These are phyloP conservation scores for Oryza meridionalis DNA, from an alignment of 176 grass and related monocot genomes.

Conservation along the genomic window DNA sequence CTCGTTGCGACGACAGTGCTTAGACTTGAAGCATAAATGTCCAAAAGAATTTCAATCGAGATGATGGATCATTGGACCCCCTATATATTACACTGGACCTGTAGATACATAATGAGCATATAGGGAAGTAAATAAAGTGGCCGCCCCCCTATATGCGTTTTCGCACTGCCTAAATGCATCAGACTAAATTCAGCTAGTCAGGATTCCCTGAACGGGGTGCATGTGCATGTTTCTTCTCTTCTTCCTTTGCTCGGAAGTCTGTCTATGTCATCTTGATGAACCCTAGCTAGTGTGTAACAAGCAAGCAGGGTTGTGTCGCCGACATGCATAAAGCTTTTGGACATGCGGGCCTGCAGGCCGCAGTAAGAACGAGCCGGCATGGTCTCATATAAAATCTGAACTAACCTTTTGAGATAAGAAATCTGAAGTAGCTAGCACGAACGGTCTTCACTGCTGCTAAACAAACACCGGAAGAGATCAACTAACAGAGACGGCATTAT, in stretches of 20 bases:
- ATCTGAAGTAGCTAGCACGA: conserved; percentile 17
- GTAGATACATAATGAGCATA: not conserved
- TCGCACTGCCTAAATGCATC: not conserved
- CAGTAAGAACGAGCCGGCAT: conserved; percentile 1
- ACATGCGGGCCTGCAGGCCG: not conserved
- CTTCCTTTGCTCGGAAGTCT: conserved; percentile 1
- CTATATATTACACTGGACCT: not conserved
- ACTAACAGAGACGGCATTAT: not conserved
- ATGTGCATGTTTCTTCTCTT: conserved; percentile 1
- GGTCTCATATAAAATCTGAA: conserved; percentile 11
- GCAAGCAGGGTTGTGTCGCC: not conserved
- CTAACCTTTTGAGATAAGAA: not conserved
- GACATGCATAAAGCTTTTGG: not conserved
- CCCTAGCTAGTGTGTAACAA: not conserved
- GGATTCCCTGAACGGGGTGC: not conserved
- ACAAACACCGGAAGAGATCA: not conserved
- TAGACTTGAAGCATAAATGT: not conserved
- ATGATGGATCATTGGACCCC: not conserved
- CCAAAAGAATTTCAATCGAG: not conserved
- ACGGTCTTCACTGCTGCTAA: conserved; percentile 3
- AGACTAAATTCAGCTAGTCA: not conserved
- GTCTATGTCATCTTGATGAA: conserved; percentile 1
- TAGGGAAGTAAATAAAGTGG: not conserved
- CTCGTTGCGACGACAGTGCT: not conserved
- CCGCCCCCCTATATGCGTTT: not conserved